phyloP scores from a whole-genome alignment of 2,329 filamentous ascomycete species.

The Reticulascus tulasneorum region DNA sequence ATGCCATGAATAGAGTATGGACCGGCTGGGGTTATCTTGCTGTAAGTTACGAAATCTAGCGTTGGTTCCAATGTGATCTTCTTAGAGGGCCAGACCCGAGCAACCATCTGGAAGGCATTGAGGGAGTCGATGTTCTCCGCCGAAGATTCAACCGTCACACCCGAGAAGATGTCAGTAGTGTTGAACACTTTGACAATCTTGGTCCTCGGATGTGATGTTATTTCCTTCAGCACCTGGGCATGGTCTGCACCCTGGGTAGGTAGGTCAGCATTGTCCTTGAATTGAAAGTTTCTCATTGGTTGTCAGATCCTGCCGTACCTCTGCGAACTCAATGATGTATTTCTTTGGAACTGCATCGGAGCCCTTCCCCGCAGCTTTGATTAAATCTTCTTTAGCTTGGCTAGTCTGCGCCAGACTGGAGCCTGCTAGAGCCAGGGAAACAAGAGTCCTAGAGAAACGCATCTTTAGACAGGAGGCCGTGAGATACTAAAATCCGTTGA shows the following conservation, averaged over 20 bases:
- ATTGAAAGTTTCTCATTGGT: neutral
- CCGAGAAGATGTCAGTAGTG: constrained; percentile 5
- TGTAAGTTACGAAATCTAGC: neutral
- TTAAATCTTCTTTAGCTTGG: no score
- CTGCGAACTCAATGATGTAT: constrained; percentile 1
- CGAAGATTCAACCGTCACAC: neutral
- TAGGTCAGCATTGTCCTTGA: no score
- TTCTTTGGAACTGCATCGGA: neutral
- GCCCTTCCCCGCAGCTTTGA: no score
- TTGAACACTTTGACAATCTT: neutral
- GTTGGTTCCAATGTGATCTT: neutral
- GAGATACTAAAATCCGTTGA: no score
- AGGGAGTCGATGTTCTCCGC: constrained; percentile 1
- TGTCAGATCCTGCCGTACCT: neutral
- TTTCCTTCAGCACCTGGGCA: no score
- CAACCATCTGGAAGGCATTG: neutral
- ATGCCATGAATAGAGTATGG: constrained; percentile 29
- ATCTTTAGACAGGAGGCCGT: no score
- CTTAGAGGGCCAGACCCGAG: constrained; percentile 1
- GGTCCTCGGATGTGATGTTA: neutral
- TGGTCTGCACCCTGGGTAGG: neutral
- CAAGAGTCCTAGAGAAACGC: no score
- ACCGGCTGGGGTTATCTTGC: neutral
- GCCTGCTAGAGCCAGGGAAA: no score
- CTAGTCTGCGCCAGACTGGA: no score